phyloP scores from a whole-genome alignment of 2,329 filamentous ascomycete species.

The Aspergillus ibericus region DNA sequence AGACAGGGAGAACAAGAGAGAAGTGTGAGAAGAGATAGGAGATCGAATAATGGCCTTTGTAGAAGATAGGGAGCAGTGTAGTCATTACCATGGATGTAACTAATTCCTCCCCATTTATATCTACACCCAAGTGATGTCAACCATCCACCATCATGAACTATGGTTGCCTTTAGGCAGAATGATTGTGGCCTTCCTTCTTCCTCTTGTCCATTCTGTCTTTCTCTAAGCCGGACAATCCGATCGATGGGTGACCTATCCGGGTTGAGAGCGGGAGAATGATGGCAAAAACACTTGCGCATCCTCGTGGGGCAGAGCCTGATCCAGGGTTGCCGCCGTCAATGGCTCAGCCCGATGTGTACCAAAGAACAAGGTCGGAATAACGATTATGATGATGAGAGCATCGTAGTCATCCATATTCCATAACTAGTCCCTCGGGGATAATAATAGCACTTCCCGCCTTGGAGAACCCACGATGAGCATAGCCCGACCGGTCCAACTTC shows the following conservation, averaged over 20 bases:
- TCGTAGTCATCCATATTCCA: too few relatives aligned
- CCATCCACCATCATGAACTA: neutral
- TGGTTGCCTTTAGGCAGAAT: conserved; percentile 20
- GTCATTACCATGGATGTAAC: neutral
- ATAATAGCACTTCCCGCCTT: conserved; percentile 3
- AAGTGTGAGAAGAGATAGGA: neutral
- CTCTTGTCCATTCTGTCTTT: neutral
- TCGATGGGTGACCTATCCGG: conserved; percentile 9
- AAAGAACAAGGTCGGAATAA: conserved; percentile 16
- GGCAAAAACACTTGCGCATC: conserved; percentile 23
- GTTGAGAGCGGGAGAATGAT: conserved; percentile 9
- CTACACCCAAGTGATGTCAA: neutral
- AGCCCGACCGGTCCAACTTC: conserved; percentile 4
- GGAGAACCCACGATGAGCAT: neutral
- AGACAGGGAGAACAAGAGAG: neutral
- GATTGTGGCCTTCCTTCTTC: conserved; percentile 6
- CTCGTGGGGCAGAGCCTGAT: conserved; percentile 25
- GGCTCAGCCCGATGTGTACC: conserved; percentile 19
- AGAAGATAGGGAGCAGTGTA: neutral
- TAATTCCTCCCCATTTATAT: neutral
- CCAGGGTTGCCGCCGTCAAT: conserved; percentile 16
- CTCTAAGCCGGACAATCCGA: neutral
- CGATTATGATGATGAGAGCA: conserved; percentile 3
- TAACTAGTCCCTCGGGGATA: neutral
- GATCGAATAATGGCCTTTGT: neutral